A percentile compares a stretch with the other conserved stretches of the same genome.
Conservation (phyloP, 2,329 filamentous ascomycete genomes). For the Monosporascus sp. region DNA sequence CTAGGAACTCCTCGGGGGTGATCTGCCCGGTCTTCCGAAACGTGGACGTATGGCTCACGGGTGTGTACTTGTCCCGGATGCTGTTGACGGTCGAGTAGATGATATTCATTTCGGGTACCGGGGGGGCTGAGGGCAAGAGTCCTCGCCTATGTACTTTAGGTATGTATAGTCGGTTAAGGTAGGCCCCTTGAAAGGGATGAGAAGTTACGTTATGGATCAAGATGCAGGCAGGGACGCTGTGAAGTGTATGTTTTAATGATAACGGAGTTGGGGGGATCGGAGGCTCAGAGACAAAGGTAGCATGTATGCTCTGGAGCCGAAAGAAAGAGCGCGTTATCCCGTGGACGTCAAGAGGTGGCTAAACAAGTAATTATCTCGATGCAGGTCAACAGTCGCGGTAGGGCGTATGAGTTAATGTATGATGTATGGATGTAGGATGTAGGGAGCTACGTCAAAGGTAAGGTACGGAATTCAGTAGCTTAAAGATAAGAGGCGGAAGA, state of each 20-base stretch:
- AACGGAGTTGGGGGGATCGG: too few relatives aligned
- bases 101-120: constrained; percentile 65
- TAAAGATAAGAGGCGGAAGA: not conserved
- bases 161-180: not conserved
- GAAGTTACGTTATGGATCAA: too few relatives aligned
- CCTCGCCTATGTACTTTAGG: not conserved
- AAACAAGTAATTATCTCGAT: too few relatives aligned
- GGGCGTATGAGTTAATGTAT: not conserved
- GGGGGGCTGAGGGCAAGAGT: not conserved
- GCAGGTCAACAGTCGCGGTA: too few relatives aligned
- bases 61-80: constrained; percentile 86
- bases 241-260: too few relatives aligned
- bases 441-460: not conserved
- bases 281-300: too few relatives aligned
- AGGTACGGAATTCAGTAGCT: not conserved
- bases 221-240: too few relatives aligned
- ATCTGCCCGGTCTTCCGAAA: constrained; percentile 94
- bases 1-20: constrained; percentile 93
- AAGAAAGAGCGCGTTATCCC: too few relatives aligned
- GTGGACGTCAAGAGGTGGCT: too few relatives aligned
- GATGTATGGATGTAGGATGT: not conserved
- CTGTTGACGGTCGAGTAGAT: constrained; percentile 90
- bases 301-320: too few relatives aligned
- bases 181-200: too few relatives aligned
- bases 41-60: constrained; percentile 83